Conservation (phyloP, 1,139 yeast species). For the Saccharomyces hybrid region DNA sequence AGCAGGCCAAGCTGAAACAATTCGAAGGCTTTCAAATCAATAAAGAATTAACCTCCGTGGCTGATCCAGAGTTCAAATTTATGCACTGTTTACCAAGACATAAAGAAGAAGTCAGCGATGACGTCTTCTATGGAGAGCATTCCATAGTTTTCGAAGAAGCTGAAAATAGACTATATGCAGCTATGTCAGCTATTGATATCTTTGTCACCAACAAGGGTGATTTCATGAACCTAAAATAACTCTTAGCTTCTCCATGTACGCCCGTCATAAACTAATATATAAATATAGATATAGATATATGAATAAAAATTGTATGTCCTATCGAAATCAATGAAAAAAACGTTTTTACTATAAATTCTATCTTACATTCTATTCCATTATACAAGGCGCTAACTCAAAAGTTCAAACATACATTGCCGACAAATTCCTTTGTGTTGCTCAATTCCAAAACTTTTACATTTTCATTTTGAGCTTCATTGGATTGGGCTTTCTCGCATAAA, state of each 20-base stretch:
- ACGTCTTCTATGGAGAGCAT: constrained; percentile 75
- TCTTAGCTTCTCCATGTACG: no score
- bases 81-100: constrained; percentile 98
- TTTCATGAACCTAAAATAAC: constrained; percentile 20
- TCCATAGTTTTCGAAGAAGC: constrained; percentile 92
- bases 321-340: no score
- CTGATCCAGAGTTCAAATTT: constrained; percentile 68
- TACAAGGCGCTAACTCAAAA: constrained; percentile 1
- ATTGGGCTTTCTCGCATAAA: constrained; percentile 24
- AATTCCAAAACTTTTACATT: constrained; percentile 19
- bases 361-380: no score
- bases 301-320: background rate
- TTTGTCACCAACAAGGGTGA: constrained; percentile 81
- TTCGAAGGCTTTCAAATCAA: constrained; percentile 84
- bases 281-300: constrained; percentile 6
- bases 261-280: background rate
- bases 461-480: constrained; percentile 3
- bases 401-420: constrained; percentile 19
- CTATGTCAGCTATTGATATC: constrained; percentile 86
- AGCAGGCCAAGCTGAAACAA: constrained; percentile 59
- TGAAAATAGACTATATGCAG: constrained; percentile 91
- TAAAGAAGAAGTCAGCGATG: constrained; percentile 87
- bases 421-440: constrained; percentile 10
- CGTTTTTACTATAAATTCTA: no score
- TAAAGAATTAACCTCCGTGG: constrained; percentile 50